Percentiles rank a stretch among this genome's conserved stretches.
These are phyloP conservation scores for Penicillium maclennaniae DNA, from an alignment of 495 filamentous ascomycete species.

Conservation along the genomic window DNA sequence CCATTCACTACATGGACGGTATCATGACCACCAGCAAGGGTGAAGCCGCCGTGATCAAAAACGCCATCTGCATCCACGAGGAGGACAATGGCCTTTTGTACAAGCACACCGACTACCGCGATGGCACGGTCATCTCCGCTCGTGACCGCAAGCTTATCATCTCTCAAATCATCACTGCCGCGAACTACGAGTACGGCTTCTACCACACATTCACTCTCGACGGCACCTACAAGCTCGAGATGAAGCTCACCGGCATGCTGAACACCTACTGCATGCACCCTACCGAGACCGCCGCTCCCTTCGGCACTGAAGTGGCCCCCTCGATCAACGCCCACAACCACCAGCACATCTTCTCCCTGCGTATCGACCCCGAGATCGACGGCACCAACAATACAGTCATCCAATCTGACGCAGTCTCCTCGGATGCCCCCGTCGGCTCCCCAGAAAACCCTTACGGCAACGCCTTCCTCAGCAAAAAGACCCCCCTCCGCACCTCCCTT, in stretches of 20 bases:
- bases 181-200: constrained; percentile 96
- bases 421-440: constrained; percentile 31
- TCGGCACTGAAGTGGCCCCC: constrained; percentile 45
- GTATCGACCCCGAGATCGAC: constrained; percentile 54
- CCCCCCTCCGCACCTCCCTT: constrained; percentile 38
- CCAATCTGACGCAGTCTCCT: constrained; percentile 43
- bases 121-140: constrained; percentile 81
- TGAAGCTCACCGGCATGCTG: constrained; percentile 92
- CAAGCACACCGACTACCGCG: constrained; percentile 95
- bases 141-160: constrained; percentile 84
- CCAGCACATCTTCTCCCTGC: constrained; percentile 52
- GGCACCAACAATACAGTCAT: constrained; percentile 48
- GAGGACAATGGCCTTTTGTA: constrained; percentile 91
- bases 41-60: constrained; percentile 75
- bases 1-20: constrained; percentile 87
- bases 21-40: constrained; percentile 82
- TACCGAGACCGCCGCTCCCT: constrained; percentile 43
- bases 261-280: constrained; percentile 55
- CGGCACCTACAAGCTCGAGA: constrained; percentile 88
- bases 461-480: constrained; percentile 46
- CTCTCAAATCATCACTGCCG: constrained; percentile 92
- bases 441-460: constrained; percentile 47
- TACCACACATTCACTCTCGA: constrained; percentile 96
- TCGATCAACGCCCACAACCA: constrained; percentile 49
- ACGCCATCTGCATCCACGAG: constrained; percentile 96